phyloP scores from a whole-genome alignment of 768 basidiomycete genomes.

The Boletus reticuloceps region DNA sequence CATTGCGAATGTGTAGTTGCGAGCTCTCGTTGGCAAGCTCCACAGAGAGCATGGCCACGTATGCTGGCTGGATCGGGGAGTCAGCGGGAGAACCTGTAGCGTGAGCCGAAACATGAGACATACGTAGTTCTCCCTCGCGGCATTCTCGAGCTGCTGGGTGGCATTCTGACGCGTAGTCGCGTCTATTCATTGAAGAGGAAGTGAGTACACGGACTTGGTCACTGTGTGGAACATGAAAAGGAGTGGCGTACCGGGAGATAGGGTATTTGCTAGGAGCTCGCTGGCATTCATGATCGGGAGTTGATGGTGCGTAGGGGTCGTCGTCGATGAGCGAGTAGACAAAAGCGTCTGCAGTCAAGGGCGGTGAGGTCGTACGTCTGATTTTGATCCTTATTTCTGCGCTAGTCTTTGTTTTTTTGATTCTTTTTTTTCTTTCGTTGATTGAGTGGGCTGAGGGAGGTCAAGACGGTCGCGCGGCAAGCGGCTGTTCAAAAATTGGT shows the following conservation, averaged over 20 bases:
- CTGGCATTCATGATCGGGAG: slow-evolving; percentile 78
- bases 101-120: slow-evolving; percentile 41
- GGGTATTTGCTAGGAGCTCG: slow-evolving; percentile 87
- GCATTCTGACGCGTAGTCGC: slow-evolving; percentile 89
- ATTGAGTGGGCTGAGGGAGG: slow-evolving; percentile 25
- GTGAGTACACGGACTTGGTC: slow-evolving; percentile 29
- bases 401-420: slow-evolving; percentile 1
- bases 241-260: slow-evolving; percentile 74
- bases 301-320: slow-evolving; percentile 21
- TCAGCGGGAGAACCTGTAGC: slow-evolving; percentile 6
- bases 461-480: slow-evolving; percentile 29
- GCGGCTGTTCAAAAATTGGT: slow-evolving; percentile 34
- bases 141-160: slow-evolving; percentile 83
- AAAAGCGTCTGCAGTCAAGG: slow-evolving; percentile 13
- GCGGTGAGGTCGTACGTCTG: slow-evolving; percentile 10
- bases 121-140: slow-evolving; percentile 87
- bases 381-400: slow-evolving; percentile 10
- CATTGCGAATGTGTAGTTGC: slow-evolving; percentile 77
- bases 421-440: background rate
- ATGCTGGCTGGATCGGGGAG: slow-evolving; percentile 64
- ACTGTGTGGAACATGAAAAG: slow-evolving; percentile 28
- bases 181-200: slow-evolving; percentile 49
- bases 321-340: slow-evolving; percentile 18
- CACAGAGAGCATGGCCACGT: slow-evolving; percentile 86
- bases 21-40: slow-evolving; percentile 79